phyloP scores from a whole-genome alignment of 495 filamentous ascomycete genomes.

The Neurospora sp. region DNA sequence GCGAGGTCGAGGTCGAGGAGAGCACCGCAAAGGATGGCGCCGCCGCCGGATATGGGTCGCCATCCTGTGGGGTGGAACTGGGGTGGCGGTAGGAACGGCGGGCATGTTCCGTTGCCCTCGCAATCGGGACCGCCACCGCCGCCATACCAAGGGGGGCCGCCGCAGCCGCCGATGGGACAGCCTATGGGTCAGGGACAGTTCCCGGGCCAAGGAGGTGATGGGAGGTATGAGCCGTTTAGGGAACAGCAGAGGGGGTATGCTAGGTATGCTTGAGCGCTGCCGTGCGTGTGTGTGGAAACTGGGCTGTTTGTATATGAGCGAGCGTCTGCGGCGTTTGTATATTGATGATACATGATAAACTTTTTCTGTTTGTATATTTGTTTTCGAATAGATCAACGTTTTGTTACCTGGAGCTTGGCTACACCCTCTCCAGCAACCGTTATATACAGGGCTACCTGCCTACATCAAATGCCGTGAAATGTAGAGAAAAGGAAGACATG shows the following conservation, averaged over 20 bases:
- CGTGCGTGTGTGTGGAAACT: background rate
- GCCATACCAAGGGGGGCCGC: background rate
- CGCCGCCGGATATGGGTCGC: background rate
- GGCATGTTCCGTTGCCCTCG: background rate
- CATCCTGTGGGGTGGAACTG: background rate
- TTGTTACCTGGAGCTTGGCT: too few species aligned
- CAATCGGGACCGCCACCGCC: background rate
- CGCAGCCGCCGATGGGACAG: background rate
- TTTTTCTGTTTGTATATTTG: background rate
- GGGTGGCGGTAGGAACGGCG: background rate
- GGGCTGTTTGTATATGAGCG: background rate
- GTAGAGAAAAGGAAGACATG: too few species aligned
- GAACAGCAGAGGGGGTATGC: background rate
- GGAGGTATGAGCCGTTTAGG: background rate
- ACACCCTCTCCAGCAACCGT: too few species aligned
- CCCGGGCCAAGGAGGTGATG: background rate
- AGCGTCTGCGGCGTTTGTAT: background rate
- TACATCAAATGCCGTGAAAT: too few species aligned
- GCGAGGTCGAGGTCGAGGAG: background rate
- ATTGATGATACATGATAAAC: background rate
- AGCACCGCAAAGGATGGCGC: conserved; percentile 1
- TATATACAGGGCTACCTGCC: too few species aligned
- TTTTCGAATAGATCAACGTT: background rate
- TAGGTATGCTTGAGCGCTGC: background rate
- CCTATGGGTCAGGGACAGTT: background rate